These are phyloP conservation scores for Debaryomycetaceae sp. DNA, from an alignment of 1,139 yeast genomes.

Conservation along the genomic window DNA sequence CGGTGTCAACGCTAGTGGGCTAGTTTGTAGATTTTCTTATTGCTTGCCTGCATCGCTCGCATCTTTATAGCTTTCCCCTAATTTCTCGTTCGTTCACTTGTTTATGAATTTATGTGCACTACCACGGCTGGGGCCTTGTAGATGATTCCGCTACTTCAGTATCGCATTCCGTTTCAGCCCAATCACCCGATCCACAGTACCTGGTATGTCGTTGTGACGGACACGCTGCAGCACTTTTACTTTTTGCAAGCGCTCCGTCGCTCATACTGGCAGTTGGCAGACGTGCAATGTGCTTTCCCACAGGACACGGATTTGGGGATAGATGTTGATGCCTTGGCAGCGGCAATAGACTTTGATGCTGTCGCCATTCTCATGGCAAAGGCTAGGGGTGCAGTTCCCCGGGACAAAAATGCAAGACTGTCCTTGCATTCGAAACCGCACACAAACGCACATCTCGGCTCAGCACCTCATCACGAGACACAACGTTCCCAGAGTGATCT, in stretches of 20 bases:
- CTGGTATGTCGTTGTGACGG: constrained; percentile 24
- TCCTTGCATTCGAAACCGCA: too few relatives aligned
- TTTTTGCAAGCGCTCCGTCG: constrained; percentile 10
- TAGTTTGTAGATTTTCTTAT: too few relatives aligned
- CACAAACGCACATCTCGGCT: too few relatives aligned
- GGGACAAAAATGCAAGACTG: constrained; percentile 1
- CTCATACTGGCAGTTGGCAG: constrained; percentile 27
- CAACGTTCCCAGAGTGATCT: neutral
- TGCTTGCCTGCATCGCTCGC: too few relatives aligned
- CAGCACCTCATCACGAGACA: too few relatives aligned
- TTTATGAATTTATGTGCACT: too few relatives aligned
- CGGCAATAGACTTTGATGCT: constrained; percentile 19
- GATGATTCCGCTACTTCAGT: constrained; percentile 12
- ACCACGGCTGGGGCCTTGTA: constrained; percentile 5
- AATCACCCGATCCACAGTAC: neutral
- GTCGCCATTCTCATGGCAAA: constrained; percentile 21
- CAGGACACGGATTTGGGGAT: constrained; percentile 2
- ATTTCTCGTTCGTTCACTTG: too few relatives aligned
- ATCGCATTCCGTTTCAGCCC: constrained; percentile 1
- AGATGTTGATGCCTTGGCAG: constrained; percentile 9
- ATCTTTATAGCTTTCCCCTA: too few relatives aligned
- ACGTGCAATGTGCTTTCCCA: constrained; percentile 9
- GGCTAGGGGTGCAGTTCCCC: constrained; percentile 16
- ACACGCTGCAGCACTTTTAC: constrained; percentile 21
- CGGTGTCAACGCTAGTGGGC: too few relatives aligned